Percentiles rank a stretch among this genome's conserved stretches.
Evolutionary conservation across 345 rosid genomes (phyloP).

Genomic region (Citrus sp.): DNA sequence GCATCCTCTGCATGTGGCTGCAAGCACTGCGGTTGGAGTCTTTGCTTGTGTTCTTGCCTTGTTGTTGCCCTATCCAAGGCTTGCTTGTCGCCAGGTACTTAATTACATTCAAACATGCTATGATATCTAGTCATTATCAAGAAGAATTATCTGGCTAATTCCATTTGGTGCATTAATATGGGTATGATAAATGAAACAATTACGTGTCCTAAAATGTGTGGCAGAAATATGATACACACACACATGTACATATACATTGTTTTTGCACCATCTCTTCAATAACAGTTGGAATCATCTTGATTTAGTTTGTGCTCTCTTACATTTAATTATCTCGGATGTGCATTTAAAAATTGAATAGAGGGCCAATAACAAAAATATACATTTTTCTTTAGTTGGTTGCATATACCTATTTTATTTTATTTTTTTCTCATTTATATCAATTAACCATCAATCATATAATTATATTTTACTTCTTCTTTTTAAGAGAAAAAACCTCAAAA

Average conservation of each 20-base stretch:
- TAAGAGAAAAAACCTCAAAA: too few species aligned
- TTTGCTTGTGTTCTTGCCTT: constrained; percentile 69
- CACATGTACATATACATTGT: neutral
- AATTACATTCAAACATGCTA: neutral
- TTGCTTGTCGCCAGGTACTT: constrained; percentile 67
- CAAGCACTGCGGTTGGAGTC: constrained; percentile 77
- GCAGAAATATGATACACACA: neutral
- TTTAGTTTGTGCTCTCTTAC: too few species aligned
- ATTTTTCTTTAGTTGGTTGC: too few species aligned
- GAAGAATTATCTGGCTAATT: neutral
- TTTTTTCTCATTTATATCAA: too few species aligned
- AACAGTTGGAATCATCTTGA: too few species aligned
- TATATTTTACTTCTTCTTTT: too few species aligned
- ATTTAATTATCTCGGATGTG: too few species aligned
- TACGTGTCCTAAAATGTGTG: neutral
- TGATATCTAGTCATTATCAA: neutral
- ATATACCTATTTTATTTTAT: too few species aligned
- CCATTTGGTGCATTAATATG: neutral
- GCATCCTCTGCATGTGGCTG: constrained; percentile 77
- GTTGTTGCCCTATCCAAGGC: constrained; percentile 69
- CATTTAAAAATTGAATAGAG: too few species aligned
- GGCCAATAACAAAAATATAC: too few species aligned
- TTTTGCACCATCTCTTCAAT: neutral
- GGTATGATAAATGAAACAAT: neutral
- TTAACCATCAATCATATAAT: too few species aligned